Evolutionary conservation across 2,329 filamentous ascomycete genomes (phyloP), one percentile per base, ranked within the genome.

Genomic region (Venturia oleaginea): DNA sequence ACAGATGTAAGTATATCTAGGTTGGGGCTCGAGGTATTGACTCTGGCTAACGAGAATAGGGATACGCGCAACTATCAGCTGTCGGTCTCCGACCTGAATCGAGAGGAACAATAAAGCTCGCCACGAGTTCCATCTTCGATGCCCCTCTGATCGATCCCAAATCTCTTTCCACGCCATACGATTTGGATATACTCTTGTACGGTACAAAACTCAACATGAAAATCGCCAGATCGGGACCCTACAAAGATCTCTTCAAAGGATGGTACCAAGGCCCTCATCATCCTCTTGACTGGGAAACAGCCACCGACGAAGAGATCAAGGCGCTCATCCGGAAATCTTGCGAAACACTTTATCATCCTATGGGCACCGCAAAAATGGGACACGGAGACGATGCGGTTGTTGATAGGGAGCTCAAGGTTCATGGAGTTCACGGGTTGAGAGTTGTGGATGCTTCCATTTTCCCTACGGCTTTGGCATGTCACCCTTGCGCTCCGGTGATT

Each of bases 141-240:
- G 80, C 83, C 6, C 78, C 85, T 0, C 69, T 76, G 2, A 81
- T 84, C 69, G 78, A 86, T 66, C 79, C 83, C 24, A 34, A 51
- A 7, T 38, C 60, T 11, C 60, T 62, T 17, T 62, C 60, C 24
- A 62, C 60, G n/a, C 34, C 37, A 22, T 62, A 62, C 60, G 60
- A 62, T 11, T 5, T 62, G 3, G 60, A 62, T 30, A 37, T 51
- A 24, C 60, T 62, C 24, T 24, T 62, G 2, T 51, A 62, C 42
- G 60, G 60, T 19, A 40, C 60, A 13, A 32, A 19, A 46, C 60
- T 62, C 30, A 48, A 37, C 32, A 43, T 32, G 15, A 51, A 51
- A 43, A 62, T 62, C 32, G 60, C 43, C 38, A 62, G 32, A 62
- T 62, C 60, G 32, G 40, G 32, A 15, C 24, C 43, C 15, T 62